phyloP scores from a whole-genome alignment of 768 basidiomycete species.

The Calvatia gigantea region DNA sequence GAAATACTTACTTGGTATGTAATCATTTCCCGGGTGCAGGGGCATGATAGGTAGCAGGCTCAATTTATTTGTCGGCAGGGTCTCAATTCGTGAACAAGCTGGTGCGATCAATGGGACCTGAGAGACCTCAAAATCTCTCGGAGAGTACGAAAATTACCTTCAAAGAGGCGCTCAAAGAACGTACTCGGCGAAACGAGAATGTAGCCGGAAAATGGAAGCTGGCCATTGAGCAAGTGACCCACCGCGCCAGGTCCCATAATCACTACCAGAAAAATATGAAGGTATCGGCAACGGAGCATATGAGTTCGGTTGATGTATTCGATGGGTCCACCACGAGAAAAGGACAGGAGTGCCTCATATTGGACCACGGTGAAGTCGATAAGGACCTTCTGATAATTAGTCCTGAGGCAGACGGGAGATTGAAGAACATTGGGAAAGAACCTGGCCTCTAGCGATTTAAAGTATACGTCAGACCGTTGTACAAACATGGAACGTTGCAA shows the following conservation, averaged over 20 bases:
- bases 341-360: conserved; percentile 24
- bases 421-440: conserved; percentile 48
- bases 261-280: conserved; percentile 61
- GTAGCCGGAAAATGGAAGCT: conserved; percentile 46
- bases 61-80: conserved; percentile 37
- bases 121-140: conserved; percentile 32
- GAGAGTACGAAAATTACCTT: conserved; percentile 32
- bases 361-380: conserved; percentile 22
- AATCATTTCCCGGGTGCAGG: neutral
- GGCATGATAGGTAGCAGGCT: neutral
- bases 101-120: conserved; percentile 33
- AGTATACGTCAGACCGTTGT: neutral
- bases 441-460: neutral
- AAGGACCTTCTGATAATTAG: conserved; percentile 56
- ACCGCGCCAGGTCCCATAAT: conserved; percentile 41
- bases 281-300: conserved; percentile 65
- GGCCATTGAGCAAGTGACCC: conserved; percentile 35
- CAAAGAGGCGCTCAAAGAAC: conserved; percentile 11
- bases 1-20: conserved; percentile 76
- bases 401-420: conserved; percentile 64
- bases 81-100: conserved; percentile 72
- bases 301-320: conserved; percentile 74
- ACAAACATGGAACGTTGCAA: neutral
- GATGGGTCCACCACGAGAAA: conserved; percentile 50
- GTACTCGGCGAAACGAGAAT: conserved; percentile 11